Conservation (phyloP, 331 rosid species). For the Rhamnella rubrinervis region DNA sequence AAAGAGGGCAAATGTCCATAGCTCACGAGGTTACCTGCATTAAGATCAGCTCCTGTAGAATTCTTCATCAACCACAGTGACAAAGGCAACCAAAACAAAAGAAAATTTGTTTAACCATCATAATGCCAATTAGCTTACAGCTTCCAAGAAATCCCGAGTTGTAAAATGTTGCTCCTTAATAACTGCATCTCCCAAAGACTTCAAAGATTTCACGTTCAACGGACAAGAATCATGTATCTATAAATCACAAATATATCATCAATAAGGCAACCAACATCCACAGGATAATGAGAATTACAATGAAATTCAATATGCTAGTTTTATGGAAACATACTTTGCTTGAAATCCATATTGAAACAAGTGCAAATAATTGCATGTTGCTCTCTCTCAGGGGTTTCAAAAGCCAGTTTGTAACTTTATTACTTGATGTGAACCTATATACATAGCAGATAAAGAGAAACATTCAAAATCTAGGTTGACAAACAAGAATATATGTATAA, state of each 20-base stretch:
- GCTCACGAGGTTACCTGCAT: slow-evolving; percentile 58
- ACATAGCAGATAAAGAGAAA: not conserved
- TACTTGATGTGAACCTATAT: slow-evolving; percentile 33
- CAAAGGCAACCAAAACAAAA: not conserved
- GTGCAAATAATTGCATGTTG: slow-evolving; percentile 73
- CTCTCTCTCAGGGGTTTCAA: slow-evolving; percentile 66
- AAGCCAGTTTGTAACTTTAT: slow-evolving; percentile 45
- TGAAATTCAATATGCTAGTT: not conserved
- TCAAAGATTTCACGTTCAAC: slow-evolving; percentile 46
- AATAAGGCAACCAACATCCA: not conserved
- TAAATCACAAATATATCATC: not conserved
- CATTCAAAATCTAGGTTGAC: too few species aligned
- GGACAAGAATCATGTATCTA: slow-evolving; percentile 66
- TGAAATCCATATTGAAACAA: slow-evolving; percentile 83
- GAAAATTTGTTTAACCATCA: not conserved
- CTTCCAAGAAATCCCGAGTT: slow-evolving; percentile 65
- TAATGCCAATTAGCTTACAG: slow-evolving; percentile 39
- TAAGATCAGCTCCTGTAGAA: slow-evolving; percentile 71
- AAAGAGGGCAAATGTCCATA: slow-evolving; percentile 16
- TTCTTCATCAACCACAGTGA: slow-evolving; percentile 12
- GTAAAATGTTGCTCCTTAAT: slow-evolving; percentile 78
- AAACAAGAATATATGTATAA: too few species aligned
- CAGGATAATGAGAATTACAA: not conserved
- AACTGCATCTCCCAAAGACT: slow-evolving; percentile 57
- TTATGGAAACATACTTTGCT: slow-evolving; percentile 56